Conservation (phyloP, 345 rosid species). For the Nephelium lappaceum region DNA sequence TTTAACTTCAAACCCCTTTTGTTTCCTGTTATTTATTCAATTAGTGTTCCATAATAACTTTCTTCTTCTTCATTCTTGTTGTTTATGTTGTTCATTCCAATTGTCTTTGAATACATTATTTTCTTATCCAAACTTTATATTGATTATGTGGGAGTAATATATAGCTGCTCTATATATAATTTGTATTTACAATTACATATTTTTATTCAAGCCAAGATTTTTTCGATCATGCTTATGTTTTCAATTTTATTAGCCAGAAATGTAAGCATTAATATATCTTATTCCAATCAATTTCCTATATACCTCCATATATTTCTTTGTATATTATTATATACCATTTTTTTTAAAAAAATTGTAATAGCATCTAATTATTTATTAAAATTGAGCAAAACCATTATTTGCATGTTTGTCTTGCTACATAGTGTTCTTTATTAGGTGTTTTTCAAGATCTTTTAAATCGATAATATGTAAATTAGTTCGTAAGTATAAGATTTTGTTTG, state of each 20-base stretch:
- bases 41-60: neutral
- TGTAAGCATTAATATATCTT: neutral
- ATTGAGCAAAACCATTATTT: neutral
- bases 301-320: neutral
- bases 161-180: neutral
- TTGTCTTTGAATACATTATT: neutral
- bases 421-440: neutral
- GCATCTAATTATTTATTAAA: neutral
- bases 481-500: constrained; percentile 11
- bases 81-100: neutral
- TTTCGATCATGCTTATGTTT: neutral
- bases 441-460: neutral
- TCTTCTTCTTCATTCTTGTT: neutral
- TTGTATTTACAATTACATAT: neutral
- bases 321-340: neutral
- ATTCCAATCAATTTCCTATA: neutral
- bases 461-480: neutral
- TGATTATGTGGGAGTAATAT: neutral
- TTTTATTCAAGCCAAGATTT: neutral
- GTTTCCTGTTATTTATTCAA: neutral
- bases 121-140: neutral
- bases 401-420: neutral
- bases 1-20: neutral
- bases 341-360: neutral
- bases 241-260: neutral